Evolutionary conservation across 768 basidiomycete species (phyloP).

Genomic region (Lentinula sp.): DNA sequence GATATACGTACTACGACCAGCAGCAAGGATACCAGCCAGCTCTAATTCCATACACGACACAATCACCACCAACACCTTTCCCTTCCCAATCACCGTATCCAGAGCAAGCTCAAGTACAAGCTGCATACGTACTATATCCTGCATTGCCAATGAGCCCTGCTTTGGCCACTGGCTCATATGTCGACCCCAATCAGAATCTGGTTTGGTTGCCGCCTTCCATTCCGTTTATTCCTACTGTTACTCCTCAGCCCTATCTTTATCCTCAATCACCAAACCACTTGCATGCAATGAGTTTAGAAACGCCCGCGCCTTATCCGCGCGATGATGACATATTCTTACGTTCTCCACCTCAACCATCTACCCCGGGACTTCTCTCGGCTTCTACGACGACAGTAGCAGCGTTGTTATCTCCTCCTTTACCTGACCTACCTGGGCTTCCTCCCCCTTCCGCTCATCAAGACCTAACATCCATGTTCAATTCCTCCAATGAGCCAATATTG

Average conservation of each 20-base stretch:
- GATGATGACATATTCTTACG: background rate
- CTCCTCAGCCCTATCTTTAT: background rate
- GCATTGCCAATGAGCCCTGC: background rate
- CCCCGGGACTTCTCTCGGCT: constrained; percentile 5
- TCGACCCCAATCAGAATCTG: constrained; percentile 2
- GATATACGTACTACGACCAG: background rate
- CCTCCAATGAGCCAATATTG: background rate
- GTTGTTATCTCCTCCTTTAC: constrained; percentile 1
- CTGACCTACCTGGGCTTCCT: background rate
- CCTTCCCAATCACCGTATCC: background rate
- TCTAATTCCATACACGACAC: constrained; percentile 13
- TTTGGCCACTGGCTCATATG: background rate
- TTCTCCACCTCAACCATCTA: background rate
- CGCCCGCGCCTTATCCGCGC: background rate
- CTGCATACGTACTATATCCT: background rate
- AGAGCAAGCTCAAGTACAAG: background rate
- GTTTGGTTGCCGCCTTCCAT: constrained; percentile 5
- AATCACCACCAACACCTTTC: background rate
- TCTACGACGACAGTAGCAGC: background rate
- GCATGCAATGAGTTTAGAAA: background rate
- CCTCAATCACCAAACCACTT: background rate
- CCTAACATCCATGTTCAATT: background rate
- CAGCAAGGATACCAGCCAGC: constrained; percentile 9
- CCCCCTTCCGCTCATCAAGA: background rate
- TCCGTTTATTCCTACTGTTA: background rate